Evolutionary conservation across 2,329 filamentous ascomycete genomes (phyloP), one percentile per base, ranked within the genome.

Genomic region (Pestalotiopsis sp.): DNA sequence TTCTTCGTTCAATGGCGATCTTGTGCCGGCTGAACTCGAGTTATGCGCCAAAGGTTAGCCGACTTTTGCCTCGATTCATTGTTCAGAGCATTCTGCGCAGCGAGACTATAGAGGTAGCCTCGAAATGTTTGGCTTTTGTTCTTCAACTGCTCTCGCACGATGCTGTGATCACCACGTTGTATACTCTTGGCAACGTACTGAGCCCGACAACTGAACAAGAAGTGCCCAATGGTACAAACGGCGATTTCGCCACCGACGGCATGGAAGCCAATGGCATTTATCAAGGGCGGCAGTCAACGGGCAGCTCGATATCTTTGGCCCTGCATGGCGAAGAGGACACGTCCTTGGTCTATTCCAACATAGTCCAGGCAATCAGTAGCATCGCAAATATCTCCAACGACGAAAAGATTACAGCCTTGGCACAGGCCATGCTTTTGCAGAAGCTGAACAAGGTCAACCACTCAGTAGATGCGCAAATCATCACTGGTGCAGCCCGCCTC

Each of bases 331-430:
- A 96, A 61, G 93, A 97, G 75, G 95, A 97, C 71, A 91, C 90
- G 1, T 89, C 90, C 4, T 83, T 90, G 38, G 91, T 94, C 0
- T 94, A 97, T 77, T 89, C 90, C 45, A 97, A 95, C 71, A 92
- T 98, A n/a, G 90, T 98, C n/a, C 91, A 97, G 77, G 94, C 95
- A 0, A 95, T 99, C 70, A 95, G 97, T 68, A 91, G 91, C n/a
- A 93, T 99, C 77, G 94, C 96, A 0, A 89, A 87, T 25, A 91
- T 89, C 68, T 94, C 91, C 77, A 88, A 92, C 62, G 95, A 99
- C 75, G 91, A 94, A 69, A 97, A 98, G 81, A 97, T 99, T 66
- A 96, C 92, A 6, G 95, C 95, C 4, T 84, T 99, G 66, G 95
- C 95, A 2, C 92, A 98, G 74, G 97, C 94, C 0, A 98, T 99